A percentile compares a stretch with the other conserved stretches of the same genome.
These are phyloP conservation scores for Elsinoe ampelina DNA, from an alignment of 2,329 filamentous ascomycete species.

Conservation along the genomic window DNA sequence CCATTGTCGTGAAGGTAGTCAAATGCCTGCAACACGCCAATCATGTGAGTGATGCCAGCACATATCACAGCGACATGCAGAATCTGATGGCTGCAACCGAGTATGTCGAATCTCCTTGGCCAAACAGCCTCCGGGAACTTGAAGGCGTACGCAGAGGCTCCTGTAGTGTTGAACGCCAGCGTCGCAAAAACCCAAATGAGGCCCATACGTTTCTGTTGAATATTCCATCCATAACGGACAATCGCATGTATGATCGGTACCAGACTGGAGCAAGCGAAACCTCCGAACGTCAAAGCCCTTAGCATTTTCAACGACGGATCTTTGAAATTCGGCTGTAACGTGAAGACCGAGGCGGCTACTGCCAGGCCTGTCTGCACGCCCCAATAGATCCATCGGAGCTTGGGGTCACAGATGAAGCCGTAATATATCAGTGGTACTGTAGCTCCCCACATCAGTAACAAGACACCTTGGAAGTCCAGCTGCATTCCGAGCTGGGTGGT, in stretches of 20 bases:
- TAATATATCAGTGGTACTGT: conserved; percentile 19
- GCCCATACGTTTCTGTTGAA: conserved; percentile 11
- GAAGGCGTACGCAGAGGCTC: not conserved
- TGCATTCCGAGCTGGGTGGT: conserved; percentile 14
- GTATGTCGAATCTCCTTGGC: conserved; percentile 24
- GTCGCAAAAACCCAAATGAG: conserved; percentile 7
- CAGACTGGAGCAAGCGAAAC: conserved; percentile 17
- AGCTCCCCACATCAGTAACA: conserved; percentile 18
- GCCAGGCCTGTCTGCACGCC: conserved; percentile 8
- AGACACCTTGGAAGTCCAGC: conserved; percentile 18
- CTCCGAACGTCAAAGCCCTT: conserved; percentile 13
- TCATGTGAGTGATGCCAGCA: conserved; percentile 18
- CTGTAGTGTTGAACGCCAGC: conserved; percentile 9
- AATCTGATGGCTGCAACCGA: conserved; percentile 24
- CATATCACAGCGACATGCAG: conserved; percentile 25
- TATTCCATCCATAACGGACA: conserved; percentile 1
- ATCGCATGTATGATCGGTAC: conserved; percentile 17
- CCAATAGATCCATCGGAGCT: conserved; percentile 15
- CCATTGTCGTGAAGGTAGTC: not conserved
- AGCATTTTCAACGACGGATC: conserved; percentile 14
- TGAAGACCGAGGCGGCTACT: conserved; percentile 9
- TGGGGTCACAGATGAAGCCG: conserved; percentile 16
- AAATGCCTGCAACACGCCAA: conserved; percentile 19
- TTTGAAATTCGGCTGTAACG: conserved; percentile 16
- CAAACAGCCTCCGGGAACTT: conserved; percentile 16